Base-by-base conservation (phyloP, 108 stramenopile genomes). In the Nannochloropsis salina region DNA sequence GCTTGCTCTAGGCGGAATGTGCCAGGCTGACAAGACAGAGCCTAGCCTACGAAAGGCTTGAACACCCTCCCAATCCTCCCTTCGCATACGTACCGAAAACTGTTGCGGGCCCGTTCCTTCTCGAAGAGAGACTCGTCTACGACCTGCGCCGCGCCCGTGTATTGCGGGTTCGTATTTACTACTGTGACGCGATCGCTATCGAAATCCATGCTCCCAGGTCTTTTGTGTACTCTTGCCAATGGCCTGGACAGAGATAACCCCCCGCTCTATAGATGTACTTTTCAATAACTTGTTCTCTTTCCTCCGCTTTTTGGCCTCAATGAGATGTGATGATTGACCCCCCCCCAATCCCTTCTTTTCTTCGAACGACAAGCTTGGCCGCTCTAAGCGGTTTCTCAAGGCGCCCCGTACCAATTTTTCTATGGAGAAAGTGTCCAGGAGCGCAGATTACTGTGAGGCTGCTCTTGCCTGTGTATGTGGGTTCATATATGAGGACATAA, bases 171-270 rank as follows among this genome's bases (percentile, higher is more conserved):
- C 20, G 61, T 74, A 6, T 74, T 74, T 15, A 74, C 61, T n/a
- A 74, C n/a, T n/a, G 61, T 74, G 20, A 74, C 61, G 61, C 61
- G 61, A n/a, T 74, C 61, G 61, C 61, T 74, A n/a, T 74, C 61
- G 61, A 74, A 74, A 74, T 74, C 61, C 61, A 74, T 74, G 61
- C n/a, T n/a, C 20, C 61, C n/a, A 6, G 61, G 15, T 74, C 3
- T 74, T 3, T 74, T 74, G 15, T 15, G 61, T 3, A 74, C 61
- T 74, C 8, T 74, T 74, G 61, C n/a, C 20, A n/a, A 15, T 15
- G n/a, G 61, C 61, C 61, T 74, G 3, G 61, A 31, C 61, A 74
- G 61, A 12, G 47, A 15, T 51, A 0, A 10, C 1, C 12, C 47
- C 31, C 31, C 31, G 31, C 31, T 31, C 31, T 31, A 31, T 51